A percentile compares a stretch with the other conserved stretches of the same genome.
Evolutionary conservation across 345 rosid genomes (phyloP).

Genomic region (Crucihimalaya himalaica): DNA sequence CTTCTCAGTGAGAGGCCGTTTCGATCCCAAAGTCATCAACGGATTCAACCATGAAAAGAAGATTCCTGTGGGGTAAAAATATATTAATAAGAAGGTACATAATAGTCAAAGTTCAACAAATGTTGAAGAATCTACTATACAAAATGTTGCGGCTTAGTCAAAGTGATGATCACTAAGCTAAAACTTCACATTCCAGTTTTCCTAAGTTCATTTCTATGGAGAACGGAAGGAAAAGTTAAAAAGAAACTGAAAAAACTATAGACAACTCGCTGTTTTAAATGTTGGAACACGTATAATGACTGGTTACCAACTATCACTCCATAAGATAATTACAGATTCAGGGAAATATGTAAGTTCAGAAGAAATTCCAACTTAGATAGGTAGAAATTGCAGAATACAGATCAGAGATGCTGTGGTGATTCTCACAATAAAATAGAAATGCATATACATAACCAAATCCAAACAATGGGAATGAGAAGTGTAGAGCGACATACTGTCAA

Average conservation of each 20-base stretch:
- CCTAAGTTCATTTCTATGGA: neutral
- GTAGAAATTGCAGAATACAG: constrained; percentile 7
- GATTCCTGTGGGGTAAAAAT: constrained; percentile 44
- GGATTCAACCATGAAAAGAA: constrained; percentile 88
- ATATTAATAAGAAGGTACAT: constrained; percentile 8
- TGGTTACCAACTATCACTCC: neutral
- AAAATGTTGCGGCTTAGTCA: constrained; percentile 9
- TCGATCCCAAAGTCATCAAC: constrained; percentile 83
- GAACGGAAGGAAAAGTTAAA: constrained; percentile 12
- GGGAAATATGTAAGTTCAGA: neutral
- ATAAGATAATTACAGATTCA: neutral
- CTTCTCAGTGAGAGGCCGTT: constrained; percentile 87
- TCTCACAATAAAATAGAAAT: constrained; percentile 28
- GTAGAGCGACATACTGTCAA: constrained; percentile 67
- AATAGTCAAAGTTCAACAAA: constrained; percentile 4
- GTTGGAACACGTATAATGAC: neutral
- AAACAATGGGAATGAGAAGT: constrained; percentile 13
- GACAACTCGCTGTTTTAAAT: neutral
- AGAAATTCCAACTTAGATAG: constrained; percentile 12
- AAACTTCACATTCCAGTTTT: constrained; percentile 16
- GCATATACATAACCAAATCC: constrained; percentile 21
- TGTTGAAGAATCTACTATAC: constrained; percentile 15
- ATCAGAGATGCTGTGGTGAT: constrained; percentile 14
- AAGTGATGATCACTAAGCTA: constrained; percentile 18
- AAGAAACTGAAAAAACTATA: constrained; percentile 2